Percentiles rank a stretch among this genome's conserved stretches.
Evolutionary conservation across 257 asterid genomes (phyloP).

Genomic region (Echium plantagineum): DNA sequence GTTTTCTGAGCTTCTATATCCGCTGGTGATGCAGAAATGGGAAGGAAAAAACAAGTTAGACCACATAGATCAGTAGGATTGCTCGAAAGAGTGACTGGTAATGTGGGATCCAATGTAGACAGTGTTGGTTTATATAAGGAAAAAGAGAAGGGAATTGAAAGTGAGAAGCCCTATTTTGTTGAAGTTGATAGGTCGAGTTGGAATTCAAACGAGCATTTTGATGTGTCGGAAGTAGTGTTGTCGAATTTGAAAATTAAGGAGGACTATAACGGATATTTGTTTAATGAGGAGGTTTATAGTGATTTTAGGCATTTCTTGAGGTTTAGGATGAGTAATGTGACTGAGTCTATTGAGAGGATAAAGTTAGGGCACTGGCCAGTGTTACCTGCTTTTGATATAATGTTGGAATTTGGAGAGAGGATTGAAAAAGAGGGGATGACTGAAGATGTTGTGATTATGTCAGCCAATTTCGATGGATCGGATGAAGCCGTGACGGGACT

Average conservation of each 20-base stretch:
- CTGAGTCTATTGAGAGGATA: slow-evolving; percentile 51
- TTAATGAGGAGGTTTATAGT: slow-evolving; percentile 37
- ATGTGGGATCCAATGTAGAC: slow-evolving; percentile 20
- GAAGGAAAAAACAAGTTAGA: slow-evolving; percentile 69
- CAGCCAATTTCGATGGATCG: slow-evolving; percentile 76
- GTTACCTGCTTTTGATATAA: slow-evolving; percentile 34
- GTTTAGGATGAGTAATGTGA: slow-evolving; percentile 50
- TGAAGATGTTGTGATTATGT: slow-evolving; percentile 37
- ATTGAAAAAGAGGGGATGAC: slow-evolving; percentile 27
- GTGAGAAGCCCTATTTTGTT: slow-evolving; percentile 43
- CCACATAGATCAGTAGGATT: slow-evolving; percentile 62
- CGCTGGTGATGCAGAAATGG: slow-evolving; percentile 36
- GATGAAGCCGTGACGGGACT: slow-evolving; percentile 75
- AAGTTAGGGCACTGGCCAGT: slow-evolving; percentile 96
- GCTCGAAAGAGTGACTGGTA: slow-evolving; percentile 20
- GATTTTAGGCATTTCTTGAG: slow-evolving; percentile 47
- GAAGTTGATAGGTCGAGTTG: slow-evolving; percentile 49
- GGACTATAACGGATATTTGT: slow-evolving; percentile 31
- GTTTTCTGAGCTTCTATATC: slow-evolving; percentile 1
- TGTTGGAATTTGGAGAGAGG: slow-evolving; percentile 47
- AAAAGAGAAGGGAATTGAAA: slow-evolving; percentile 14
- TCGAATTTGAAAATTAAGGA: slow-evolving; percentile 44
- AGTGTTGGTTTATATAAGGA: slow-evolving; percentile 9
- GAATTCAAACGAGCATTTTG: slow-evolving; percentile 56
- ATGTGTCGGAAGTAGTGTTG: slow-evolving; percentile 61